Evolutionary conservation across 805 yeast species (phyloP), one percentile per base, ranked within the genome.

Genomic region (Candida verbasci): DNA sequence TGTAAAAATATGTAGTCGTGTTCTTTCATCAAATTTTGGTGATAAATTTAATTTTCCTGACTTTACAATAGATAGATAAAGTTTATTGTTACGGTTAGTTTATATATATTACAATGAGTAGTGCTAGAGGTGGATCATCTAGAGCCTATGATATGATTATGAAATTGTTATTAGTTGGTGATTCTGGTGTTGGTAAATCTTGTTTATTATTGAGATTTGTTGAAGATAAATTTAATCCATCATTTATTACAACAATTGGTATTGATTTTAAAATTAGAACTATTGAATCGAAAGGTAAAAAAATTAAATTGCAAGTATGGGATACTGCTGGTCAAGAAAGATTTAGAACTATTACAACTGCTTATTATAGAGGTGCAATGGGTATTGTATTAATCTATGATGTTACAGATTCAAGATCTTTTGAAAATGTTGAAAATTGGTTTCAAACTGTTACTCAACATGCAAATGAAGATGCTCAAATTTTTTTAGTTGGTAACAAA

Each of bases 291-390:
- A 91, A 91, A 45, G 96, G 96, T 37, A 85, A 86, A 64, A 83
- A 83, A 47, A 85, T 93, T 63, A 93, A 93, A 67, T 75, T 91
- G 57, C 98, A 93, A 62, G 85, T 91, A 29, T 84, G 96, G 96
- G 96, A 88, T 59, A 88, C 96, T 27, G 96, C 96, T 1, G 96
- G 96, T n/a, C 96, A 88, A 66, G 96, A 88, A 60, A 74, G 96
- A 55, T 88, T 88, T 68, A 78, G 96, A 66, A 86, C 96, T 28
- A 88, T 88, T 65, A 89, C 93, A 33, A 83, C 93, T n/a, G 91
- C 94, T 1, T 85, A 85, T 62, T 85, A 85, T 63, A 78, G 94
- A 61, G 94, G 94, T 40, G 93, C 94, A 40, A 81, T 82, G 80
- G 94, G 94, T 45, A 84, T 85, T 52, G 80, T 84, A 34, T 72